Base-by-base conservation (phyloP, 2,329 filamentous ascomycete species). In the Cladosporium sp. region DNA sequence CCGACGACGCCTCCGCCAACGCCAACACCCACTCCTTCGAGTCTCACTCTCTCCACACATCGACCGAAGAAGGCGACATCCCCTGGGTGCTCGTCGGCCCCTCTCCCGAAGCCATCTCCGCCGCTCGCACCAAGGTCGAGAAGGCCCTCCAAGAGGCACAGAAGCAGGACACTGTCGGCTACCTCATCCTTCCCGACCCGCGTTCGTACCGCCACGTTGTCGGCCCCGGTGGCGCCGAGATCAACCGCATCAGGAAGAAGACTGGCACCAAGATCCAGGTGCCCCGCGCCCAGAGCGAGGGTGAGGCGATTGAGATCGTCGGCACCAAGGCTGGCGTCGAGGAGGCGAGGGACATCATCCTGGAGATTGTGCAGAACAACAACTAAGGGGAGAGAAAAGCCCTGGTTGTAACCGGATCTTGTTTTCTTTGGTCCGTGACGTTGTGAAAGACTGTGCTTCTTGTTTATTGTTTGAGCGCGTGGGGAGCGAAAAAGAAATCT, bases 261-360 rank as follows among this genome's bases (percentile, higher is more conserved):
- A 97, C 93, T 61, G 91, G 91, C 64, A 97, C 93, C 80, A 93
- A 91, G 80, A 96, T 99, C 76, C 93, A 93, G 70, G 94, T 99
- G 49, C 95, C 95, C 26, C 89, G 91, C 70, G 89, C 92, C 74
- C 91, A 96, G 78, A 82, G 82, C 58, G 80, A 82, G 71, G 85
- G 83, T 26, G 93, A 97, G 78, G 92, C 94, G 4, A 97, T 99
- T 76, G 92, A 97, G 81, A 91, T 99, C 73, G 84, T 90, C 40
- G 95, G 95, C 46, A 86, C 85, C 64, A 86, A 86, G 74, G 90
- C 92, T 18, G 92, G 91, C 14, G 88, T 96, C 44, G 92, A 97
- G 79, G 85, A 91, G 78, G 95, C 95, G 59, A 93, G 90, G 81
- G 89, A 96, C 67, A 84, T 96, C 76, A 97, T 99, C 68, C 81